phyloP scores from a whole-genome alignment of 2,329 filamentous ascomycete species.

The Thermoascus crustaceus region DNA sequence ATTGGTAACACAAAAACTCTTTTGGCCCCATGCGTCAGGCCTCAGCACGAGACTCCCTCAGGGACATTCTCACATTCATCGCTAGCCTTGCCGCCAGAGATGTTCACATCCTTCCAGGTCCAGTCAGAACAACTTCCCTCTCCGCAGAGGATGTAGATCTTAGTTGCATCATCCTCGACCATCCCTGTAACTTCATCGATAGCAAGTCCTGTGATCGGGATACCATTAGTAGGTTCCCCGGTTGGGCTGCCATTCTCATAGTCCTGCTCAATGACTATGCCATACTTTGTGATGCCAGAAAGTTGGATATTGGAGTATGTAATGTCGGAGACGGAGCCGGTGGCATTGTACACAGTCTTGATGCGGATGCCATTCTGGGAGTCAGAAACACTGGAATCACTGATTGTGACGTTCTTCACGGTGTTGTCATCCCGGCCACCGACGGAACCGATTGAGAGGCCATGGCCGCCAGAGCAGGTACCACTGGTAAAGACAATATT shows the following conservation, averaged over 20 bases:
- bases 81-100: constrained; percentile 46
- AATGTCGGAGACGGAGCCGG: constrained; percentile 45
- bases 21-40: too few relatives aligned
- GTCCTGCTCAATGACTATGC: constrained; percentile 53
- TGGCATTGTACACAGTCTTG: constrained; percentile 48
- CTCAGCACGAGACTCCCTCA: constrained; percentile 26
- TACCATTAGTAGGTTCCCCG: constrained; percentile 28
- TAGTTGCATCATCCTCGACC: constrained; percentile 24
- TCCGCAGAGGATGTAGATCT: constrained; percentile 50
- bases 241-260: constrained; percentile 43
- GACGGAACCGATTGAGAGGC: constrained; percentile 27
- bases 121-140: constrained; percentile 45
- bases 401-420: constrained; percentile 45
- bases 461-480: constrained; percentile 34
- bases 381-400: constrained; percentile 43
- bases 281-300: constrained; percentile 44
- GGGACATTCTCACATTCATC: constrained; percentile 36
- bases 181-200: constrained; percentile 29
- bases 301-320: constrained; percentile 48
- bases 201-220: constrained; percentile 35
- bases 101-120: constrained; percentile 43
- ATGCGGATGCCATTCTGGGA: constrained; percentile 43
- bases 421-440: constrained; percentile 45
- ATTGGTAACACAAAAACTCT: too few relatives aligned
- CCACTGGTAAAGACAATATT: constrained; percentile 41